These are phyloP conservation scores for Aspergillus neoniger DNA, from an alignment of 2,329 filamentous ascomycete genomes.

Conservation along the genomic window DNA sequence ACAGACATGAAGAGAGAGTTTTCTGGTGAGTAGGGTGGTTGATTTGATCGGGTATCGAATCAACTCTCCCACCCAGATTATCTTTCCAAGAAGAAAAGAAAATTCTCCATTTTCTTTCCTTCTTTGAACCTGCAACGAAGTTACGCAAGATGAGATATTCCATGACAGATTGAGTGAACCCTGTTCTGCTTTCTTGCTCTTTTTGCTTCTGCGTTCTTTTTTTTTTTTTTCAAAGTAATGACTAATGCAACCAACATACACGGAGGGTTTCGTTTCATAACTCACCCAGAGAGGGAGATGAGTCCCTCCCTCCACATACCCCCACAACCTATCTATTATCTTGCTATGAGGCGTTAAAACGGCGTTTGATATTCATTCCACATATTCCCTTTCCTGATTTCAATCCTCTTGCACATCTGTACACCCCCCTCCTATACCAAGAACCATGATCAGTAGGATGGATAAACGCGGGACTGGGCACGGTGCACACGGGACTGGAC, in stretches of 20 bases:
- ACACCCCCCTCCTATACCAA: too few relatives aligned
- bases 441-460: neutral
- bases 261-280: too few relatives aligned
- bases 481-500: neutral
- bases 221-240: neutral
- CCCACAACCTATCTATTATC: neutral
- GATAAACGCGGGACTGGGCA: neutral
- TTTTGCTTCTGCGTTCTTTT: conserved; percentile 3
- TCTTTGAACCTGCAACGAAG: conserved; percentile 8
- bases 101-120: neutral
- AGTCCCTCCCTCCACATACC: neutral
- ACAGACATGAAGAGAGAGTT: neutral
- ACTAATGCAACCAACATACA: conserved; percentile 8
- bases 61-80: neutral
- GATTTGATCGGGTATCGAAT: neutral
- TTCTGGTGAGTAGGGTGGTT: neutral
- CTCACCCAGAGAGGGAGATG: too few relatives aligned
- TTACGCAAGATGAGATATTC: conserved; percentile 13
- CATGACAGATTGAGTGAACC: conserved; percentile 13
- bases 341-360: neutral
- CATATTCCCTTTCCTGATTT: neutral
- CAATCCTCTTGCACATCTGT: too few relatives aligned
- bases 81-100: too few relatives aligned
- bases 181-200: conserved; percentile 7
- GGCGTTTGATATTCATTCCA: neutral